Evolutionary conservation across 208 protist genomes (phyloP).

Genomic region (Leishmania guyanensis): DNA sequence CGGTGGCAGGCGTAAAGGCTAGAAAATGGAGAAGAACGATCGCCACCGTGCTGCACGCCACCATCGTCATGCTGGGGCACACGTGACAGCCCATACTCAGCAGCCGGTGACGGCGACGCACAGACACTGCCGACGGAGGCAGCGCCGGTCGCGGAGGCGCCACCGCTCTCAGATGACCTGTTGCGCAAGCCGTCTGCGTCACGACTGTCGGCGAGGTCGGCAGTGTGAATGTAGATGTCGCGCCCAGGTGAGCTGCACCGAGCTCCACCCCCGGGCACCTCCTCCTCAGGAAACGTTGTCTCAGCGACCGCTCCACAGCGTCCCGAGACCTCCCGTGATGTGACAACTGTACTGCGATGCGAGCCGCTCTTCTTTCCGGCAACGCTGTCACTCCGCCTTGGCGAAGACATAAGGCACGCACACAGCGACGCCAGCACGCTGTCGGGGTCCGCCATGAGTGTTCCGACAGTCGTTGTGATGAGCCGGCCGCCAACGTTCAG

Average conservation of each 20-base stretch:
- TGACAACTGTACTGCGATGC: background rate
- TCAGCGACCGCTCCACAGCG: background rate
- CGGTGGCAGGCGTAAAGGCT: background rate
- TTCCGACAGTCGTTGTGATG: constrained; percentile 79
- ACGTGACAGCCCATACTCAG: background rate
- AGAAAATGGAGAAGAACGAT: background rate
- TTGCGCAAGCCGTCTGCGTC: constrained; percentile 2
- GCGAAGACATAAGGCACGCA: constrained; percentile 14
- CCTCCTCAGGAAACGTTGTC: background rate
- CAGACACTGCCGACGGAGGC: background rate
- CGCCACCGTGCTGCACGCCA: background rate
- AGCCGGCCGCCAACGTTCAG: constrained; percentile 79
- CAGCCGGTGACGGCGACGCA: background rate
- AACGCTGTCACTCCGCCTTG: background rate
- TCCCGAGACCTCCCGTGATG: background rate
- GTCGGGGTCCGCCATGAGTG: constrained; percentile 64
- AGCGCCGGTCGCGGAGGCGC: background rate
- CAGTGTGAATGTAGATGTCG: background rate
- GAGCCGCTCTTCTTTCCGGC: background rate
- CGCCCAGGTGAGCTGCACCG: background rate
- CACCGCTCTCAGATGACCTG: constrained; percentile 1
- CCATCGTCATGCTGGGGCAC: background rate
- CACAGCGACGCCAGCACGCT: constrained; percentile 61
- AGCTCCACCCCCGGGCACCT: background rate
- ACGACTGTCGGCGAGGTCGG: background rate